phyloP scores from a whole-genome alignment of 352 stramenopile species.

The Globisporangium nodosum region DNA sequence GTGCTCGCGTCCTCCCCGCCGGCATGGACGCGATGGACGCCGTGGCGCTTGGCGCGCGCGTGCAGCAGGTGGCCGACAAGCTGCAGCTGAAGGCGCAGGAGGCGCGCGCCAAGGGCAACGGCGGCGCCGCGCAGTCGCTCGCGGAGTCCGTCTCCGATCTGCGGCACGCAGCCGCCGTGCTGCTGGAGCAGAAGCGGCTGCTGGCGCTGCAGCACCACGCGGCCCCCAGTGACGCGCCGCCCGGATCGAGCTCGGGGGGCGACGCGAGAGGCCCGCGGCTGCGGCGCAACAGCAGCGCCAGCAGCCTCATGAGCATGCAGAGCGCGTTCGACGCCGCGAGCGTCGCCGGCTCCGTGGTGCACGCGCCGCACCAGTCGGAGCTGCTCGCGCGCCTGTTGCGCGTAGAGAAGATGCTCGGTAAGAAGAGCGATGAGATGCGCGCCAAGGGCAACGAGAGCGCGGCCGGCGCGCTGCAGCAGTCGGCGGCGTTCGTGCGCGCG shows the following conservation, averaged over 20 bases:
- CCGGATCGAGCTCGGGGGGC: conserved; percentile 14
- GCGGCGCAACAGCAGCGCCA: conserved; percentile 15
- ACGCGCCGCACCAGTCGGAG: conserved; percentile 21
- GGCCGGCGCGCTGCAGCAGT: conserved; percentile 45
- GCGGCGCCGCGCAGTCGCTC: conserved; percentile 36
- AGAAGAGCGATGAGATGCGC: conserved; percentile 79
- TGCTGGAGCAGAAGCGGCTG: conserved; percentile 52
- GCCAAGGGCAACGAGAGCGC: conserved; percentile 57
- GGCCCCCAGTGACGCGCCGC: conserved; percentile 19
- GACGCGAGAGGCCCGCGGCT: neutral
- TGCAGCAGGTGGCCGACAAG: conserved; percentile 75
- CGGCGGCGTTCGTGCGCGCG: conserved; percentile 32
- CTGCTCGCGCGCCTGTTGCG: conserved; percentile 25
- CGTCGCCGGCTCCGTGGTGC: conserved; percentile 6
- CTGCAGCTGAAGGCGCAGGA: conserved; percentile 62
- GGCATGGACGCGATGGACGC: conserved; percentile 22
- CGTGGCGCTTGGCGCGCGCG: conserved; percentile 50
- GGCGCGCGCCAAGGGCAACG: conserved; percentile 55
- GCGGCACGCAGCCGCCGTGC: conserved; percentile 39
- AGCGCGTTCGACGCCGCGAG: conserved; percentile 15
- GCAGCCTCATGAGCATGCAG: conserved; percentile 14
- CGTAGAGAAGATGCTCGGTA: conserved; percentile 54
- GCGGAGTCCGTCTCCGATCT: conserved; percentile 46
- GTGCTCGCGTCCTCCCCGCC: too few species aligned
- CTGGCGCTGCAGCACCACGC: conserved; percentile 13